These are phyloP conservation scores for Alternaria triticina DNA, from an alignment of 2,329 filamentous ascomycete species.

Conservation along the genomic window DNA sequence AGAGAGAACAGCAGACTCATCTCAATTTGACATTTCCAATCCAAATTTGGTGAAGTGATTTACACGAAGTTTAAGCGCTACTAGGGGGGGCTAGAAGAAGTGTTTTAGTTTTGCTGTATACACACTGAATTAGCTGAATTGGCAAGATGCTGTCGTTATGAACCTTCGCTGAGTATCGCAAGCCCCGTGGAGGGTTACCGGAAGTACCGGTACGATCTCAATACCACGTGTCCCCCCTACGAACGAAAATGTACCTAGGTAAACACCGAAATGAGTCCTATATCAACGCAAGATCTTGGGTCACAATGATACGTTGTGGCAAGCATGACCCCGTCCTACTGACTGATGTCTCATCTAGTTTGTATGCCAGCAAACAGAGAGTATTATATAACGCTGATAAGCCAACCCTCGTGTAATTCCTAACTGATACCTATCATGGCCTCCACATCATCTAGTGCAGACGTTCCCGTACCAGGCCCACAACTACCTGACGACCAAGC, in stretches of 20 bases:
- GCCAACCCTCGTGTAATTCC: background rate
- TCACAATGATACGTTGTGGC: background rate
- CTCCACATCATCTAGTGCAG: background rate
- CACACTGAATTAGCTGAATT: background rate
- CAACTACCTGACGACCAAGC: background rate
- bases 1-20: too few relatives aligned
- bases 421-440: background rate
- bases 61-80: too few relatives aligned
- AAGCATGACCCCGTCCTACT: background rate
- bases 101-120: background rate
- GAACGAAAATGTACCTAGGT: background rate
- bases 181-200: background rate
- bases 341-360: background rate
- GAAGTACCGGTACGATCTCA: background rate
- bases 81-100: background rate
- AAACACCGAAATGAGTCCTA: background rate
- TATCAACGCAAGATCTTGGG: background rate
- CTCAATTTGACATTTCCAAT: too few relatives aligned
- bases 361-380: background rate
- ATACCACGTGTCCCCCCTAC: background rate
- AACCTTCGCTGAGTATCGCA: background rate
- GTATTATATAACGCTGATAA: background rate
- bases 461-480: background rate
- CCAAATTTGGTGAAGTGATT: too few relatives aligned
- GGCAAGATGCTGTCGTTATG: background rate